A percentile compares a stretch with the other conserved stretches of the same genome.
Evolutionary conservation across 768 basidiomycete genomes (phyloP).

Genomic region (Coprinopsis marcescibilis): DNA sequence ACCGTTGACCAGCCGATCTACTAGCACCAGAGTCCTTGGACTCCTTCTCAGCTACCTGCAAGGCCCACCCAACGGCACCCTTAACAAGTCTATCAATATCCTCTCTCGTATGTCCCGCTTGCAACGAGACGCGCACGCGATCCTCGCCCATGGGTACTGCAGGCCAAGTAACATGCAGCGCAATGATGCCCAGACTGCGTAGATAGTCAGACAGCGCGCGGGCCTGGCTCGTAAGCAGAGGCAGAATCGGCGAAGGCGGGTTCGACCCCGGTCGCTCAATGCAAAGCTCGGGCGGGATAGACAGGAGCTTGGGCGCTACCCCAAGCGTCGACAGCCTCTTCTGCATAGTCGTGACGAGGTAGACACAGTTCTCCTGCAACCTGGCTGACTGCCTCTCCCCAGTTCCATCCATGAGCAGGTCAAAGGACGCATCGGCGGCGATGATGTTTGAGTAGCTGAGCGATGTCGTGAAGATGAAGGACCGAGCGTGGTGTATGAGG

Average conservation of each 20-base stretch:
- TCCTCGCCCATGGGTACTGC: conserved; percentile 87
- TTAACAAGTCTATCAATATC: conserved; percentile 57
- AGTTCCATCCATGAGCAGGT: conserved; percentile 67
- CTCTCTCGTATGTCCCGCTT: conserved; percentile 62
- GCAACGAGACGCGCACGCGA: conserved; percentile 84
- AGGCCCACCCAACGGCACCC: conserved; percentile 46
- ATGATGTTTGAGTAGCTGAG: conserved; percentile 72
- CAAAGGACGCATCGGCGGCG: conserved; percentile 72
- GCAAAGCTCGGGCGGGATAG: not conserved
- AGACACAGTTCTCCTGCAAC: conserved; percentile 31
- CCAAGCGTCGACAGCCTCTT: not conserved
- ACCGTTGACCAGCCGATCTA: not conserved
- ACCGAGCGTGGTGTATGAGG: conserved; percentile 86
- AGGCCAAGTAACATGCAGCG: conserved; percentile 77
- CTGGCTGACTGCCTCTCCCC: conserved; percentile 46
- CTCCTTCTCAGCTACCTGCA: too few relatives aligned
- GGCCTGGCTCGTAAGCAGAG: conserved; percentile 71
- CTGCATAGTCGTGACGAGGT: conserved; percentile 30
- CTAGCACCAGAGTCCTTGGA: conserved; percentile 5
- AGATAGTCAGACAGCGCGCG: conserved; percentile 68
- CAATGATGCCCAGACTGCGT: conserved; percentile 47
- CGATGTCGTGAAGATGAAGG: conserved; percentile 89
- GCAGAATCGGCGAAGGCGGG: conserved; percentile 73
- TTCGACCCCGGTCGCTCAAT: conserved; percentile 31
- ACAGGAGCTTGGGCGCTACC: not conserved